These are phyloP conservation scores for Phytophthora ohioensis DNA, from an alignment of 352 stramenopile genomes.

Conservation along the genomic window DNA sequence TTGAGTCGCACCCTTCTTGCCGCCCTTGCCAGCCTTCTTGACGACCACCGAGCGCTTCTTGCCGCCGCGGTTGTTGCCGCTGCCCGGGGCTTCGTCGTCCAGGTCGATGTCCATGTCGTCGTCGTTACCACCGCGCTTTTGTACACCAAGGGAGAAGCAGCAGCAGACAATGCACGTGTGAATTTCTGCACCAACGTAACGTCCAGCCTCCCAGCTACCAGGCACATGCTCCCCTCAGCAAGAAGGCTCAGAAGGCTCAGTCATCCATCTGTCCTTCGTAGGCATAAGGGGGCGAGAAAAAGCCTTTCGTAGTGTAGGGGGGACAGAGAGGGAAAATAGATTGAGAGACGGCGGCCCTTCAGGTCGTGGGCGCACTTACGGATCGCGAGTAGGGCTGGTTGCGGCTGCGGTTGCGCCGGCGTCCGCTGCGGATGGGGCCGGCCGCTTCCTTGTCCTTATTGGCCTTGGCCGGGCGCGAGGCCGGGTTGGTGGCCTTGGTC, in stretches of 20 bases:
- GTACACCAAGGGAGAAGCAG: conserved; percentile 41
- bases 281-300: conserved; percentile 12
- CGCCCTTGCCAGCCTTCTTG: conserved; percentile 51
- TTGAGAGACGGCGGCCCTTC: conserved; percentile 31
- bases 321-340: conserved; percentile 23
- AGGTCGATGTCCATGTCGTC: conserved; percentile 74
- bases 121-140: conserved; percentile 50
- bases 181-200: conserved; percentile 43
- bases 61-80: conserved; percentile 42
- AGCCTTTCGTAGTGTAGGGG: conserved; percentile 30
- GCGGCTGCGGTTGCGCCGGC: conserved; percentile 51
- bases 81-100: conserved; percentile 41
- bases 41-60: conserved; percentile 70
- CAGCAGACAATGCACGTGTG: conserved; percentile 38
- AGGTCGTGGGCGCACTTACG: conserved; percentile 61
- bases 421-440: conserved; percentile 59
- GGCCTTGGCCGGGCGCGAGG: conserved; percentile 57
- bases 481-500: conserved; percentile 53
- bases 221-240: conserved; percentile 25
- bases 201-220: conserved; percentile 25
- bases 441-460: conserved; percentile 41
- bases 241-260: conserved; percentile 6
- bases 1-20: conserved; percentile 62
- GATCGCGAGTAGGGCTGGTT: conserved; percentile 78
- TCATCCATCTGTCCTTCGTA: conserved; percentile 6